A percentile compares a stretch with the other conserved stretches of the same genome.
Conservation (phyloP, 129 eudicot genomes). For the Pseudognaphalium luteoalbum region DNA sequence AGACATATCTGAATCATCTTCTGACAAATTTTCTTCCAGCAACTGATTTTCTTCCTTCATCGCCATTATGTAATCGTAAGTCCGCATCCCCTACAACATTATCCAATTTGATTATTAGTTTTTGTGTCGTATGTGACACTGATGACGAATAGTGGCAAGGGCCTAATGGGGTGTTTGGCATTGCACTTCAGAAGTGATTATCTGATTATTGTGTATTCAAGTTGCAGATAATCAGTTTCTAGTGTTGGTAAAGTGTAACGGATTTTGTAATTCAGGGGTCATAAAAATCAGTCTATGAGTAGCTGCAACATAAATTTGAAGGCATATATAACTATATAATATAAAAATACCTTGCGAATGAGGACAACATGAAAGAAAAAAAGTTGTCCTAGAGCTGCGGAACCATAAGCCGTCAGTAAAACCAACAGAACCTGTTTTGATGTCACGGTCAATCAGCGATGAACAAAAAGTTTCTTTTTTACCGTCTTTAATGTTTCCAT, state of each 20-base stretch:
- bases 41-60: slow-evolving; percentile 69
- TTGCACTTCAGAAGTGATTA: slow-evolving; percentile 13
- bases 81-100: slow-evolving; percentile 74
- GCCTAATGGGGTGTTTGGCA: slow-evolving; percentile 28
- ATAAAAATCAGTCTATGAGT: not conserved
- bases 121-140: not conserved
- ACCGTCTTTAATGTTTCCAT: not conserved
- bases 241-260: not conserved
- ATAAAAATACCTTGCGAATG: slow-evolving; percentile 72
- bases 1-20: slow-evolving; percentile 45
- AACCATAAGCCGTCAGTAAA: slow-evolving; percentile 61
- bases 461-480: not conserved
- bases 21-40: slow-evolving; percentile 44
- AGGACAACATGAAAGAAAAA: slow-evolving; percentile 93
- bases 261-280: not conserved
- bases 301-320: not conserved
- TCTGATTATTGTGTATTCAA: not conserved
- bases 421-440: slow-evolving; percentile 61
- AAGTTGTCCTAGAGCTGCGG: slow-evolving; percentile 95
- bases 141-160: not conserved
- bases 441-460: slow-evolving; percentile 1
- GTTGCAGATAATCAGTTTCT: not conserved
- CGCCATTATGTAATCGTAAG: slow-evolving; percentile 93
- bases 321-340: not conserved
- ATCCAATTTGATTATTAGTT: not conserved